phyloP scores from a whole-genome alignment of 169 alveolate species.

The Cryptosporidium ryanae region DNA sequence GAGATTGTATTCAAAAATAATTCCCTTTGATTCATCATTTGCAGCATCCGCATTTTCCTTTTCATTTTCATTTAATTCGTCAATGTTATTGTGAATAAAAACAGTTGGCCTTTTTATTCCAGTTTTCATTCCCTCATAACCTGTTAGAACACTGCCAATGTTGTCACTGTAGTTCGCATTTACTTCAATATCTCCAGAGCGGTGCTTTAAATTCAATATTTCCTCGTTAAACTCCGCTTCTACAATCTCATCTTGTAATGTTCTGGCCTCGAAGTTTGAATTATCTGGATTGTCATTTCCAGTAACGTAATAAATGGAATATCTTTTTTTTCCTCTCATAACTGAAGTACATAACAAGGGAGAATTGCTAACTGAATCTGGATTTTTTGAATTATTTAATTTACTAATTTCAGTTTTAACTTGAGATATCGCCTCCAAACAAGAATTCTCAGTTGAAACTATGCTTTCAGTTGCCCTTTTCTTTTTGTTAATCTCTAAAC shows the following conservation, averaged over 20 bases:
- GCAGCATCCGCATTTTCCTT: not conserved
- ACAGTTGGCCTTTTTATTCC: conserved; percentile 65
- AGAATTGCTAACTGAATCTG: not conserved
- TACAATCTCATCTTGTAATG: conserved; percentile 73
- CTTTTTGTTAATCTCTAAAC: not conserved
- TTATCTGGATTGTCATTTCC: not conserved
- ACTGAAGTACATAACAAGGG: conserved; percentile 65
- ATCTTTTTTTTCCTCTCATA: conserved; percentile 59
- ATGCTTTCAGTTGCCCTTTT: conserved; percentile 2
- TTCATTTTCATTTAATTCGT: not conserved
- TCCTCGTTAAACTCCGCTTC: conserved; percentile 73
- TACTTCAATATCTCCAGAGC: not conserved
- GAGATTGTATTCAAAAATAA: too few relatives aligned
- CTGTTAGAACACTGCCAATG: not conserved
- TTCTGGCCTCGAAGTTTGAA: not conserved
- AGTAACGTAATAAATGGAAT: conserved; percentile 31
- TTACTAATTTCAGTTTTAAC: not conserved
- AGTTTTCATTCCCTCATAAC: not conserved
- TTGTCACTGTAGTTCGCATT: not conserved
- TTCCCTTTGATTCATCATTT: too few relatives aligned
- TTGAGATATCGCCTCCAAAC: conserved; percentile 7
- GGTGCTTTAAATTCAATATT: not conserved
- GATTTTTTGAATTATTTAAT: too few relatives aligned
- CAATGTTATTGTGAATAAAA: conserved; percentile 38
- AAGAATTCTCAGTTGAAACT: not conserved